Base-by-base conservation (phyloP, 2,329 filamentous ascomycete genomes). In the Epicoccum sorghinum region DNA sequence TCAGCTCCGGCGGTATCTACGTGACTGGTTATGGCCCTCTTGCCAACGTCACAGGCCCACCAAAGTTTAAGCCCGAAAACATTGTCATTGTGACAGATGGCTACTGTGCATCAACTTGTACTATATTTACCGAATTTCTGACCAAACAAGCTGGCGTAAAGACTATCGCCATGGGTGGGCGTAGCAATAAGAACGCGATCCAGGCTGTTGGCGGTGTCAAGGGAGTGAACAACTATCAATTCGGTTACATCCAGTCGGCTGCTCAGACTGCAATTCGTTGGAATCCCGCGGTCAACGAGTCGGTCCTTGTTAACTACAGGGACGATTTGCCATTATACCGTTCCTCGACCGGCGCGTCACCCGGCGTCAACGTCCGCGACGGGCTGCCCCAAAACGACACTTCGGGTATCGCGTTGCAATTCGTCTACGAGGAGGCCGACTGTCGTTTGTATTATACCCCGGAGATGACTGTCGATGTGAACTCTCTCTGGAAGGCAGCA, bases 31-130 rank as follows among this genome's bases (percentile, higher is more conserved):
- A 72, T 38, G 70, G 67, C 8, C 55, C 60, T 10, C 66, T 69
- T 22, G 57, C 70, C 52, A 77, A 80, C 40, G 85, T 65, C 79
- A 77, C 75, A 4, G 62, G 71, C 58, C 18, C 57, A 47, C 55
- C 76, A 45, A 83, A 82, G 4, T 88, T 87, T 67, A 75, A 76
- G 8, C 71, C 84, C 3, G 81, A 86, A 38, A 71, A 76, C 59
- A 73, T 77, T 27, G 76, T 85, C 43, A 65, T 85, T 24, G 69
- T 86, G n/a, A 80, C 82, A 46, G 84, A 86, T 62, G 84, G 83
- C 30, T 79, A 81, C 61, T 87, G 84, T 67, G 80, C 80, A 22
- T 85, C 82, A 0, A 83, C 83, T 3, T 87, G 84, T 71, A 80
- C 82, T 3, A 74, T 85, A 4, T 84, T 85, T 57, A 77, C 78